Evolutionary conservation across 768 basidiomycete genomes (phyloP), one percentile per base, ranked within the genome.

Genomic region (Kwoniella bestiolae): DNA sequence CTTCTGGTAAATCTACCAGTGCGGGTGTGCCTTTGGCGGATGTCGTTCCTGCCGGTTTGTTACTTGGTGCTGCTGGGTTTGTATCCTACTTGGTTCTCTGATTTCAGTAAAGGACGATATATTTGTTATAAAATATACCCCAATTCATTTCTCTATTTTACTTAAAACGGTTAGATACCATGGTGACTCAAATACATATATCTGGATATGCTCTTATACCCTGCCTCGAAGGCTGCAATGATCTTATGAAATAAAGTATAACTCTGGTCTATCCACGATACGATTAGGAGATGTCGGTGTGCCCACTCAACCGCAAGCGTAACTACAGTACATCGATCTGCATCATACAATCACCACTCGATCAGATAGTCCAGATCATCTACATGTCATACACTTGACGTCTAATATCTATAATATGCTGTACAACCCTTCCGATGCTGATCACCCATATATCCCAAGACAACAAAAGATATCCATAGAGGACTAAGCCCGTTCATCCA

Each of bases 81-180:
- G 70, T 65, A 16, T 62, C 63, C n/a, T 74, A 71, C 56, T 23
- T 69, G 41, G 67, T 65, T 29, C 56, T 70, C 9, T 74, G 62
- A 70, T 4, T 29, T n/a, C n/a, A n/a, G n/a, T n/a, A n/a, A n/a
- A n/a, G 28, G 7, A 16, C n/a, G 26, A 47, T 62, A 31, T 25
- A 51, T 29, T 47, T 14, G 14, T 52, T 9, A 26, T 16, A 52
- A 28, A 23, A 21, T 55, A 55, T 55, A 55, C 52, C 52, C 52
- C 29, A 32, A 34, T 55, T 55, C 52, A 55, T 32, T 55, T 55
- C 31, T 55, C 52, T 32, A 21, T 55, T 35, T 35, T 34, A 16
- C 31, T 35, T 21, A 34, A 34, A 55, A 18, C 18, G 52, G 52
- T 55, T 55, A 55, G 52, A 55, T 55, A 55, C 52, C 52, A 29